Base-by-base conservation (phyloP, 1,139 yeast genomes). In the Lipomyces yarrowii region DNA sequence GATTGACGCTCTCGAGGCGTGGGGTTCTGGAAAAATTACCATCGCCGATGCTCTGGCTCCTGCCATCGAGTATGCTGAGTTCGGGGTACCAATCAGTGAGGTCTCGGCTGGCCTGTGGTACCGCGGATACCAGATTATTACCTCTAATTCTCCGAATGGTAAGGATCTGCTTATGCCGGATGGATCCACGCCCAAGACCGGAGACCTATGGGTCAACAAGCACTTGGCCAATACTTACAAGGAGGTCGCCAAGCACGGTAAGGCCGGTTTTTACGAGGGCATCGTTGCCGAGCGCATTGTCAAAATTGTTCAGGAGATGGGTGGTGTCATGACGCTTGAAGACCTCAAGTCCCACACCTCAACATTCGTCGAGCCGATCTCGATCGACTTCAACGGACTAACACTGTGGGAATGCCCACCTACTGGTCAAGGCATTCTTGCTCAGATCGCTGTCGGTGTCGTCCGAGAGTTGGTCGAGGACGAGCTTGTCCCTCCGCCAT, bases 361-460 rank as follows among this genome's bases (percentile, higher is more conserved):
- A 2, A 81, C 88, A 0, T 81, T 84, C 70, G 87, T 87, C 21
- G 87, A 86, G 1, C 91, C 94, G 1, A 84, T 89, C 37, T 77
- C 79, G 21, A 76, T 86, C 63, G 82, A 81, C 42, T 78, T 84
- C 67, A 76, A 81, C 64, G 83, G 80, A 37, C 83, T 69, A 37
- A 71, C 70, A n/a, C 73, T 80, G 53, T 88, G 91, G 89, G 94
- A 89, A 74, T 87, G 88, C 68, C 94, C 96, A 7, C 96, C 96
- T 37, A 90, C 87, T 74, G 92, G 96, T 3, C 91, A 89, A 64
- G 96, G 96, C 1, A 77, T 89, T 51, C 89, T 89, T 58, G 94
- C 92, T 0, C 78, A 89, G 59, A 77, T 88, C 56, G 86, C 93
- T 0, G 77, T 89, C 63, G 96, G 96, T 0, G 80, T 88, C 57